Evolutionary conservation across 2,329 filamentous ascomycete genomes (phyloP), one percentile per base, ranked within the genome.

Genomic region (Pestalotiopsis sp.): DNA sequence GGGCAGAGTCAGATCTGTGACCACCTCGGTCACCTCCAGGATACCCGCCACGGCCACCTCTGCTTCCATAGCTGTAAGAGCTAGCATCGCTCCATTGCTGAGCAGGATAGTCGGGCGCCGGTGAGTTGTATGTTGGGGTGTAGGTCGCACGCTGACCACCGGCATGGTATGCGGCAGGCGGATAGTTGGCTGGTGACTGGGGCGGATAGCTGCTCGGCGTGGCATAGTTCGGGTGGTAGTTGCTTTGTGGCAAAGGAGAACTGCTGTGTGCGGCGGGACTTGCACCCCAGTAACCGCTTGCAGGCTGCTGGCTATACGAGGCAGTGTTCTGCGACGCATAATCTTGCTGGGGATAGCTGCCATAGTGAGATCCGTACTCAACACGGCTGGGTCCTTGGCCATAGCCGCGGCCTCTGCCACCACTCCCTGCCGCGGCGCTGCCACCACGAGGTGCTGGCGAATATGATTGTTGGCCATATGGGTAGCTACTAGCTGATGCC

Each of bases 181-280:
- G 83, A 70, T 85, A 85, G 13, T 80, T 67, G 41, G 75, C 75
- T 56, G 70, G 73, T 4, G 73, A 73, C 66, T 83, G 81, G 27
- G 81, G 75, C 39, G 78, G 78, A 69, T 89, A 90, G 9, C 82
- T 77, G 59, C 31, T 62, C 73, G 89, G 89, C 56, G 85, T 84
- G 52, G 87, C 83, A 75, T 89, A 90, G 77, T 87, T 88, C 41
- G 86, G 86, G 72, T 89, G 87, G 73, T 89, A 89, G 73, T 86
- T 70, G 57, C 38, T 68, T 38, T 66, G 69, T 14, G 69, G 67
- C 41, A 89, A 78, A 36, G 86, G 84, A 67, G 82, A 72, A 72
- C 75, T 64, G 77, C 71, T 62, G 76, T 72, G 62, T 78, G 75
- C 60, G 70, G 65, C 66, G 74, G 69, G 62, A 59, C 23, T 67